Base-by-base conservation (phyloP, 2,329 filamentous ascomycete species). In the Aspergillus novofumigatus region DNA sequence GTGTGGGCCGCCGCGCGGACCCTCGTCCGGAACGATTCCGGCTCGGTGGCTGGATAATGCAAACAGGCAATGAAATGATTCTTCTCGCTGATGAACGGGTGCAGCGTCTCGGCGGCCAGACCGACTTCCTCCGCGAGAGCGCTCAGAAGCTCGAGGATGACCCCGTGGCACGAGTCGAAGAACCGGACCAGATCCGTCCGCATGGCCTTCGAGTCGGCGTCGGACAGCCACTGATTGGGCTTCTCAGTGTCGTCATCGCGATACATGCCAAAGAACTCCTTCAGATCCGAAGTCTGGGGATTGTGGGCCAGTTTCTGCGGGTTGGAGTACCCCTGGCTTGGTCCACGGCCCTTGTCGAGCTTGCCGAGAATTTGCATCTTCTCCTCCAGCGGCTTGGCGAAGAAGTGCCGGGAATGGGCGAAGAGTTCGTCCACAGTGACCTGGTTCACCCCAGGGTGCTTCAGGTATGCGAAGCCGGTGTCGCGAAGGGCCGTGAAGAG, bases 261-360 rank as follows among this genome's bases (percentile, higher is more conserved):
- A 35, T 50, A 50, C 49, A 50, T 50, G 49, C 49, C 49, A 14
- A 50, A 50, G 49, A 29, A 50, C 26, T 50, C 49, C 21, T 50
- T 50, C 49, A 50, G 26, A 28, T 50, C 49, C 8, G 49, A 50
- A 2, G 26, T 28, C 25, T 29, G 26, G 10, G 49, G 26, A 25
- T 50, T 32, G 17, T 29, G n/a, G 11, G 49, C 49, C 32, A 50
- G 49, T 9, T 50, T 20, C 49, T 14, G 49, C 49, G 49, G 49
- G 26, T 50, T 50, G 8, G 49, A 50, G 49, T 50, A 50, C 3
- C 49, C 49, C 49, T 50, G 49, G 49, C 49, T 50, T 3, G 49
- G 49, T 4, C 49, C 49, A 8, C 49, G 49, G 26, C 49, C 49
- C 29, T 50, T 50, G 17, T 50, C 49, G 8, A 29, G 9, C 26